phyloP scores from a whole-genome alignment of 208 protist species.

The Acanthamoeba castellanii region DNA sequence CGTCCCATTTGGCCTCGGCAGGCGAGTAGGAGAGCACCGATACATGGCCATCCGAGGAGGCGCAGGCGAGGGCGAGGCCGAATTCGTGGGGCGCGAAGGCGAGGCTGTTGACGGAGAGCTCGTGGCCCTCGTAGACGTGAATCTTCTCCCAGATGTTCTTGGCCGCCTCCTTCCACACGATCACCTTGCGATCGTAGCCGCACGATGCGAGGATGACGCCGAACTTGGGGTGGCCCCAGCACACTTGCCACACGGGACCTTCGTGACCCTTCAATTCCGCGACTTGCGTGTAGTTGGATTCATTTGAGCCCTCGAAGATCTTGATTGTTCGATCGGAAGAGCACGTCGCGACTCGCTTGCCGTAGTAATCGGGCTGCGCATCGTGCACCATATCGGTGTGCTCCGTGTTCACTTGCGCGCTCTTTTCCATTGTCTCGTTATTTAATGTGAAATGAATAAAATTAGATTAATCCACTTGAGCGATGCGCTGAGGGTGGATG shows the following conservation, averaged over 20 bases:
- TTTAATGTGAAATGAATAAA: not conserved
- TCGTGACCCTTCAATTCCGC: slow-evolving; percentile 91
- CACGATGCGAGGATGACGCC: slow-evolving; percentile 97
- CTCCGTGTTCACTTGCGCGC: slow-evolving; percentile 32
- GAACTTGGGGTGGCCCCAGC: slow-evolving; percentile 98
- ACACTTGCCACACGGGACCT: slow-evolving; percentile 98
- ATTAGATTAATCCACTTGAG: not conserved
- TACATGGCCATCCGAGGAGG: slow-evolving; percentile 88
- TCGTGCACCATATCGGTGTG: slow-evolving; percentile 92
- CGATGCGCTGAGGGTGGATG: not conserved
- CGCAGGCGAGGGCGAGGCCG: slow-evolving; percentile 89
- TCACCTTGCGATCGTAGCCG: slow-evolving; percentile 97
- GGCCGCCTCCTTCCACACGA: slow-evolving; percentile 95
- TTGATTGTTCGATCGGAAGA: slow-evolving; percentile 97
- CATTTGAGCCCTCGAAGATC: slow-evolving; percentile 93
- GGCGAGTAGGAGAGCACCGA: slow-evolving; percentile 83
- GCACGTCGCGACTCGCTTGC: slow-evolving; percentile 97
- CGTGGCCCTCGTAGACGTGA: slow-evolving; percentile 86
- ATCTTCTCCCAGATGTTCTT: slow-evolving; percentile 84
- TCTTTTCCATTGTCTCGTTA: not conserved
- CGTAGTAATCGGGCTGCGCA: slow-evolving; percentile 98
- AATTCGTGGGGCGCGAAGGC: slow-evolving; percentile 89
- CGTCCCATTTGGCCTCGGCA: slow-evolving; percentile 90
- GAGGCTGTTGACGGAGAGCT: slow-evolving; percentile 90
- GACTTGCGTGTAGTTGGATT: slow-evolving; percentile 57